Evolutionary conservation across 371 early-diverging fungal species (phyloP), one percentile per base, ranked within the genome.

Genomic region (Umbelopsis sp.): DNA sequence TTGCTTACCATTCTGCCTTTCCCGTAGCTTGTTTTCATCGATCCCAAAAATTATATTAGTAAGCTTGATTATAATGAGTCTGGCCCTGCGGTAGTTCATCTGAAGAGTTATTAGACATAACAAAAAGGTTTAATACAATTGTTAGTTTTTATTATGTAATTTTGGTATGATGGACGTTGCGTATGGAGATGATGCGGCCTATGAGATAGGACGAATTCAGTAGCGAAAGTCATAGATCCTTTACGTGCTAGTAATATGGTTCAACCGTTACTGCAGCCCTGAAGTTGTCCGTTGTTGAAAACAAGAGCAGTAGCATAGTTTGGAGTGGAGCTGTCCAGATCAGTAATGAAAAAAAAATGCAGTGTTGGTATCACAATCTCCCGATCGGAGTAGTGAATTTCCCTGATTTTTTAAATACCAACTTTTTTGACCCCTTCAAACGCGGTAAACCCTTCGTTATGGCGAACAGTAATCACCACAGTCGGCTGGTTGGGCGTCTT

Each of bases 11-110:
- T 41, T 41, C 41, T 41, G 29, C 29, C 41, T 4, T 41, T 63
- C 65, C 20, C 62, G 8, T 74, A 89, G 87, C 83, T 91, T 65
- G 85, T 90, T 32, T 90, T 91, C 75, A 83, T 86, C 9, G 87
- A 88, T 65, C 85, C 89, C 35, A 89, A 85, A 69, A 88, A 87
- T 66, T 90, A 91, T 72, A 83, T 92, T 64, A 92, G 87, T 65
- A 93, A 92, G 84, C 90, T 89, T 24, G 94, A 94, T 70, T 94
- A 94, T 75, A 92, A 92, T 71, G 91, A 92, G 70, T 73, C 78
- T 65, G 94, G 94, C 18, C 94, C 94, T 10, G 81, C 88, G 25
- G 88, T 88, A 9, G 80, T 89, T 22, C 89, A 89, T 67, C 82
- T 86, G 29, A 91, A 91, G 73, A 81, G 82, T 48, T 85, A 83